Conservation (phyloP, 148 eudicot genomes). For the Linanthus parryae region DNA sequence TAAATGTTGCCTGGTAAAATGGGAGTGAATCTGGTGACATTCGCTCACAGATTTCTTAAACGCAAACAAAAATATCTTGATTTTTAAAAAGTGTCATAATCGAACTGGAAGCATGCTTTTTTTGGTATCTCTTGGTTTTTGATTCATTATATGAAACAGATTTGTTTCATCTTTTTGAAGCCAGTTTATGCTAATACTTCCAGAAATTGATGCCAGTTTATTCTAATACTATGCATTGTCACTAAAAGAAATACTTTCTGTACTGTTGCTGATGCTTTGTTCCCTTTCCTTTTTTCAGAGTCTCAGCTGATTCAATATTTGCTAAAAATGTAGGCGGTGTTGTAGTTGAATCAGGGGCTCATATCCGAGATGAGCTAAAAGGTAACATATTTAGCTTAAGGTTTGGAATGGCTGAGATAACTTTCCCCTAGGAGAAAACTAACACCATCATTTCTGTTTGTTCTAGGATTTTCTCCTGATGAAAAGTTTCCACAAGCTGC, state of each 20-base stretch:
- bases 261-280: not conserved
- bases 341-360: slow-evolving; percentile 52
- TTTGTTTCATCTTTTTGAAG: too few species aligned
- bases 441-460: slow-evolving; percentile 10
- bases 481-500: slow-evolving; percentile 81
- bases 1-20: too few species aligned
- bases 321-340: slow-evolving; percentile 72
- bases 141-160: too few species aligned
- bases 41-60: too few species aligned
- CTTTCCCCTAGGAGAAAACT: not conserved
- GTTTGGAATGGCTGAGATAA: not conserved
- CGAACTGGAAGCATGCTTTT: too few species aligned
- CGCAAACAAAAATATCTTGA: too few species aligned
- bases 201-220: not conserved
- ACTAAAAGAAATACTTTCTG: not conserved
- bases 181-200: too few species aligned
- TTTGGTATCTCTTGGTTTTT: too few species aligned
- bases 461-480: slow-evolving; percentile 88
- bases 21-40: too few species aligned
- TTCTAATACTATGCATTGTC: not conserved
- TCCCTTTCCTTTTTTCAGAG: slow-evolving; percentile 31
- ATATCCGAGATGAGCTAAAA: slow-evolving; percentile 28
- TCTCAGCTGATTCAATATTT: slow-evolving; percentile 53
- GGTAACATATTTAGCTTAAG: slow-evolving; percentile 26
- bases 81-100: too few species aligned